phyloP scores from a whole-genome alignment of 2,329 filamentous ascomycete genomes.

The Blumeria hordei region DNA sequence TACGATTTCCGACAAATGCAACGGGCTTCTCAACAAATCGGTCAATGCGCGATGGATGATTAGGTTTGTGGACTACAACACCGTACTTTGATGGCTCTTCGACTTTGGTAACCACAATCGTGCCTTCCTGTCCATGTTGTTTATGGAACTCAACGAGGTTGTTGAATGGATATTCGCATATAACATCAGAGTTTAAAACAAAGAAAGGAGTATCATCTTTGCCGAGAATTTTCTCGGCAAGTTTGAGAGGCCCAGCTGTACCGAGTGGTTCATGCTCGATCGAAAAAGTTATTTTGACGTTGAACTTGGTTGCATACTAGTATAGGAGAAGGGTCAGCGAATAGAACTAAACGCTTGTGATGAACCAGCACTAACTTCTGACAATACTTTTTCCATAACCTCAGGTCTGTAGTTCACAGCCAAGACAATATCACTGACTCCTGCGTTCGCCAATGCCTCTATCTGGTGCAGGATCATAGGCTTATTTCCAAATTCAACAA shows the following conservation, averaged over 20 bases:
- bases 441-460: slow-evolving; percentile 74
- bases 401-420: slow-evolving; percentile 98
- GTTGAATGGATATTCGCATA: slow-evolving; percentile 91
- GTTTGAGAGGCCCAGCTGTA: slow-evolving; percentile 83
- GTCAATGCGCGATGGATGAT: slow-evolving; percentile 76
- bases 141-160: slow-evolving; percentile 82
- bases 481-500: slow-evolving; percentile 97
- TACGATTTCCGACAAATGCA: slow-evolving; percentile 94
- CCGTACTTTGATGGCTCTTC: slow-evolving; percentile 98
- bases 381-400: slow-evolving; percentile 83
- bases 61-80: slow-evolving; percentile 92
- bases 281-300: slow-evolving; percentile 90
- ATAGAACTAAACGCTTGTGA: no score
- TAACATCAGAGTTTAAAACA: slow-evolving; percentile 94
- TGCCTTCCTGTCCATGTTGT: slow-evolving; percentile 79
- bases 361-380: slow-evolving; percentile 39
- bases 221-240: slow-evolving; percentile 72
- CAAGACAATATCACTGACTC: slow-evolving; percentile 91
- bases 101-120: slow-evolving; percentile 95
- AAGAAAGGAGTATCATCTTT: slow-evolving; percentile 95
- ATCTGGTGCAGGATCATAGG: slow-evolving; percentile 99
- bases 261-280: slow-evolving; percentile 89
- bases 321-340: slow-evolving; percentile 5
- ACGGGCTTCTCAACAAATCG: slow-evolving; percentile 99
- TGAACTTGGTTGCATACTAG: slow-evolving; percentile 74